These are phyloP conservation scores for Neurospora crassa DNA, from an alignment of 2,329 filamentous ascomycete genomes.

Conservation along the genomic window DNA sequence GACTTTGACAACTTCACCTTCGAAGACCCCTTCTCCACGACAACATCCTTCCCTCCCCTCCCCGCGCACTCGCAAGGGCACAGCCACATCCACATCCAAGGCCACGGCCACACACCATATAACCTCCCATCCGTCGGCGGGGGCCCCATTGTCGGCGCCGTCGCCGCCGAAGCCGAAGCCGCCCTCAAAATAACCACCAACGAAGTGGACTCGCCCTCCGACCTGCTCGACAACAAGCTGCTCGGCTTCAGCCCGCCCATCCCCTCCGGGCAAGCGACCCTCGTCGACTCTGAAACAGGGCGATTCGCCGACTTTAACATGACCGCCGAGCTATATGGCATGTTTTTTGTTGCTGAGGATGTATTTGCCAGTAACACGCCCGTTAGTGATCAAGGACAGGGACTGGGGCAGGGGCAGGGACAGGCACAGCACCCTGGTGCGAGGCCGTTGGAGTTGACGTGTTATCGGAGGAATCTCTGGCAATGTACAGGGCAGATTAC, in stretches of 20 bases:
- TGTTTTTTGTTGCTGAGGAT: conserved; percentile 82
- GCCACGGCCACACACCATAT: conserved; percentile 6
- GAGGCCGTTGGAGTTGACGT: conserved; percentile 72
- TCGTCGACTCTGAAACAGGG: conserved; percentile 54
- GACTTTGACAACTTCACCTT: conserved; percentile 55
- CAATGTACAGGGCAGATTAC: conserved; percentile 86
- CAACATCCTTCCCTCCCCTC: conserved; percentile 38
- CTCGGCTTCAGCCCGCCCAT: conserved; percentile 62
- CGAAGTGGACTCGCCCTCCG: conserved; percentile 42
- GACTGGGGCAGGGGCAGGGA: not conserved
- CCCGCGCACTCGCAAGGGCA: conserved; percentile 28
- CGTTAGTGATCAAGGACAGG: not conserved
- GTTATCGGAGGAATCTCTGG: conserved; percentile 90
- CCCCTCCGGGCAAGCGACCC: conserved; percentile 39
- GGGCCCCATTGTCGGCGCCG: conserved; percentile 13
- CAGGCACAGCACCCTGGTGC: conserved; percentile 25
- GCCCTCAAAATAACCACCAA: conserved; percentile 8
- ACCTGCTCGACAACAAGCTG: conserved; percentile 55
- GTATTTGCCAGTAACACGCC: conserved; percentile 53
- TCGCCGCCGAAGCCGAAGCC: conserved; percentile 9
- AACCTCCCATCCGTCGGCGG: conserved; percentile 9
- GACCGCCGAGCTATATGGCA: conserved; percentile 70
- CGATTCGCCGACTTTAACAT: conserved; percentile 55
- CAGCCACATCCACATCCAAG: conserved; percentile 12
- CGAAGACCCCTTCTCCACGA: conserved; percentile 48